Percentiles rank a stretch among this genome's conserved stretches.
These are phyloP conservation scores for Cicer pinnatifidum DNA, from an alignment of 306 rosid genomes.

Conservation along the genomic window DNA sequence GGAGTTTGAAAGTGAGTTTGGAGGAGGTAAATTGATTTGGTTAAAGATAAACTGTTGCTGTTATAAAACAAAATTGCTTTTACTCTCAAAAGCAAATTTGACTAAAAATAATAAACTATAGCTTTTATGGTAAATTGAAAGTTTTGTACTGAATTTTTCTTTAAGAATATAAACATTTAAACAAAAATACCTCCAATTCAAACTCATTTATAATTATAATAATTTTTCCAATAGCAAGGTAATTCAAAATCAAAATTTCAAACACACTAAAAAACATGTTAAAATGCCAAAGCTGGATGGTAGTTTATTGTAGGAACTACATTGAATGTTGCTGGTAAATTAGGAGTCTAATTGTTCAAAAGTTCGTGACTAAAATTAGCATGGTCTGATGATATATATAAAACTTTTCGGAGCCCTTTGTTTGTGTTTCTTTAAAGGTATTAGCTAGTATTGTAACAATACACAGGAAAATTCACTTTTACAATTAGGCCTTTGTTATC, in stretches of 20 bases:
- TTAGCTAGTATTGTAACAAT: no score
- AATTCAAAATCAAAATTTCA: neutral
- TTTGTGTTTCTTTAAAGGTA: no score
- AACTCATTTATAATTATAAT: neutral
- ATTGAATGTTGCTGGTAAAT: neutral
- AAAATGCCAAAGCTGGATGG: neutral
- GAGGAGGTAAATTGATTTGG: no score
- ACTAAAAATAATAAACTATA: neutral
- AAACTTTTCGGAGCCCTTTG: no score
- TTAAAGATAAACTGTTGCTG: no score
- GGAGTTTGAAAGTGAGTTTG: neutral
- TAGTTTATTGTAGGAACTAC: slow-evolving; percentile 3
- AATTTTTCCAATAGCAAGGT: neutral
- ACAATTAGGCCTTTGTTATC: no score
- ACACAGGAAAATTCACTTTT: no score
- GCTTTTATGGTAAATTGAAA: neutral
- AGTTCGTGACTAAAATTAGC: neutral
- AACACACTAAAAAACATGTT: neutral
- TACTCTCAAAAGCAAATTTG: neutral
- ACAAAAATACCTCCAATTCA: neutral
- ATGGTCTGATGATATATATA: neutral
- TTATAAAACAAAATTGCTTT: neutral
- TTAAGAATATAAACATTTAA: no score
- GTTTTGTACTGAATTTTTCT: neutral
- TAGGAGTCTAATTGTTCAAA: neutral